Base-by-base conservation (phyloP, 1,284 basidiomycete species). In the Microbotryum scabiosae region DNA sequence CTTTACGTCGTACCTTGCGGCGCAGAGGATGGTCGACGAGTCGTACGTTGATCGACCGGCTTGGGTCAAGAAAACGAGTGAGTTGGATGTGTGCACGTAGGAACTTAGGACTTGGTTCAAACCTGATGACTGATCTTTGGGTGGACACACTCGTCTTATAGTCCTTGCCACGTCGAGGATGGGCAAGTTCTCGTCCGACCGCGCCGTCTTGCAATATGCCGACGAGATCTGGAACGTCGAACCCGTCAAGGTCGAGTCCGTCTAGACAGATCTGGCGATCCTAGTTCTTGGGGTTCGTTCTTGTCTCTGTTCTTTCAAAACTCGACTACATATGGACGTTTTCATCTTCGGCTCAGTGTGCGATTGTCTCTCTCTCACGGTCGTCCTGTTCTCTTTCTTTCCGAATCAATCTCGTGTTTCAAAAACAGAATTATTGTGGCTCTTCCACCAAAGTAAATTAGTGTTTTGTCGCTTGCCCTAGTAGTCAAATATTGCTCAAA, bases 141-240 rank as follows among this genome's bases (percentile, higher is more conserved):
- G 83, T 67, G 50, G 41, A 60, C 57, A 63, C 59, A 56, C 65
- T 9, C 51, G 36, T 41, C 36, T 16, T 41, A 5, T 5, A 30
- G 18, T 67, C 56, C 48, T 53, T 41, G 60, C 56, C 54, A 63
- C 59, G 25, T 54, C 61, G 21, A 26, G 65, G 26, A 94, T 93
- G 90, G 90, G 90, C 75, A 90, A 91, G 74, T 94, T 94, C 79
- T 89, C 88, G 74, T 89, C 87, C 48, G 91, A 94, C 74, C 82
- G 91, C 59, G 88, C 88, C 4, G 91, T 93, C 71, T 83, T 85
- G 70, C 87, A 90, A 74, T 93, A 93, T 70, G 90, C 89, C 12
- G 77, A 78, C 71, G 56, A 64, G 54, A 69, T 69, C 52, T 69
- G 68, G 68, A 64, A 61, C 52, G 61, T 68, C 51, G 68, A 69